Evolutionary conservation across 495 filamentous ascomycete genomes (phyloP), one percentile per base, ranked within the genome.

Genomic region (Astrocystis sublimbata): DNA sequence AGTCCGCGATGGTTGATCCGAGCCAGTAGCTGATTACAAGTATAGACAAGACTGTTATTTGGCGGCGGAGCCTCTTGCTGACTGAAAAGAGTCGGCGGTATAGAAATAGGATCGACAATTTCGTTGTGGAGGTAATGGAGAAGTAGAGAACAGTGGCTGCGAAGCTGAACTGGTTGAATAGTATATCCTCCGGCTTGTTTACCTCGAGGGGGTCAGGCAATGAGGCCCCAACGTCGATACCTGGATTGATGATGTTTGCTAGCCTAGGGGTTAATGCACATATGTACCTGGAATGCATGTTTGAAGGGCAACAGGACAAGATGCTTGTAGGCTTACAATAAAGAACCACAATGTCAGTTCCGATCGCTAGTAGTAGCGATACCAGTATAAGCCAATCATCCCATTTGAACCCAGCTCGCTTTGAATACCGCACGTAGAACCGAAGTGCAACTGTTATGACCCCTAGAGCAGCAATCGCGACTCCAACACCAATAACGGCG

Each of bases 361-460:
- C 21, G n/a, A 64, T 30, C 6, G 30, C 46, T 2, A 19, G 9
- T 3, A 60, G 15, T 15, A 65, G 6, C 1, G 45, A 43, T 8
- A 58, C 4, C 13, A 65, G 43, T 28, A 61, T 53, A 3, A 65
- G 17, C 63, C 63, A 65, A 24, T 65, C 63, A 17, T 65, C 63
- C 52, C 52, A 58, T 42, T 17, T 17, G 10, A 47, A 33, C 4
- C 64, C 58, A 24, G 58, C 8, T 4, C 33, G 28, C 8, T 23
- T 65, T 4, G 2, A 21, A 38, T 41, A 13, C n/a, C 58, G 52
- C 46, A 53, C 12, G 23, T 58, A 65, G 30, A 65, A 65, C 26
- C 64, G 52, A 13, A 59, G 12, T n/a, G 23, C 36, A n/a, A 65
- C 59, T 4, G 30, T 38, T 2, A 62, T 13, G 6, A 43, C 9